Evolutionary conservation across 1,139 yeast species (phyloP).

Genomic region (Debaryomyces nepalensis): DNA sequence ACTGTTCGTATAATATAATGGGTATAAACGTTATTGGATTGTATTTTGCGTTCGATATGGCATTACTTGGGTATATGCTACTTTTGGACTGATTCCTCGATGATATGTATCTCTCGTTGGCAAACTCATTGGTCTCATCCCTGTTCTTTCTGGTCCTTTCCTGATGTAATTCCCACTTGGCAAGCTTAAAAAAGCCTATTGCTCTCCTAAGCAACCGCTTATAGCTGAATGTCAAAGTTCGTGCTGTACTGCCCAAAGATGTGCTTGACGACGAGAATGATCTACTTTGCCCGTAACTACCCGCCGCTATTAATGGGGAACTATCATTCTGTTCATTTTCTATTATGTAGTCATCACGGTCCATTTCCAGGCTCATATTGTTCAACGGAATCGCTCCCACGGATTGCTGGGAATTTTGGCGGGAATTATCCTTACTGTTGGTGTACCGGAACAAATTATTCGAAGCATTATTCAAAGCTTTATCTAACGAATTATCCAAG

Average conservation of each 20-base stretch:
- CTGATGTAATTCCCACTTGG: conserved; percentile 33
- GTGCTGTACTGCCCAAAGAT: conserved; percentile 21
- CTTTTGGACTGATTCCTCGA: conserved; percentile 39
- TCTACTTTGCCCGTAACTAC: conserved; percentile 22
- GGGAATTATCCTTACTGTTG: conserved; percentile 17
- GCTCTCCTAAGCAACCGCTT: conserved; percentile 22
- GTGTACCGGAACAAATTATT: conserved; percentile 31
- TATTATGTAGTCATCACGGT: conserved; percentile 12
- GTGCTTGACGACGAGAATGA: conserved; percentile 30
- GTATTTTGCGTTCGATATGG: conserved; percentile 93
- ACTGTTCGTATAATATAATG: conserved; percentile 87
- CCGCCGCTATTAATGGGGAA: conserved; percentile 33
- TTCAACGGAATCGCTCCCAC: conserved; percentile 36
- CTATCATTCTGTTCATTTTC: conserved; percentile 26
- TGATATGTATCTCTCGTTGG: conserved; percentile 37
- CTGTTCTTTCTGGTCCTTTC: conserved; percentile 25
- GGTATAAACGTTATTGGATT: conserved; percentile 89
- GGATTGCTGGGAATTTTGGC: conserved; percentile 31
- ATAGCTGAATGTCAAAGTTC: conserved; percentile 22
- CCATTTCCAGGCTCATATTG: conserved; percentile 19
- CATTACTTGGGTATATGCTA: conserved; percentile 66
- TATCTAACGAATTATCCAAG: conserved; percentile 47
- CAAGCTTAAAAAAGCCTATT: conserved; percentile 29
- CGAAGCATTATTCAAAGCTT: conserved; percentile 47
- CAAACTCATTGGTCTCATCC: conserved; percentile 16